Base-by-base conservation (phyloP, 1,284 basidiomycete species). In the Rhodofomes roseus region DNA sequence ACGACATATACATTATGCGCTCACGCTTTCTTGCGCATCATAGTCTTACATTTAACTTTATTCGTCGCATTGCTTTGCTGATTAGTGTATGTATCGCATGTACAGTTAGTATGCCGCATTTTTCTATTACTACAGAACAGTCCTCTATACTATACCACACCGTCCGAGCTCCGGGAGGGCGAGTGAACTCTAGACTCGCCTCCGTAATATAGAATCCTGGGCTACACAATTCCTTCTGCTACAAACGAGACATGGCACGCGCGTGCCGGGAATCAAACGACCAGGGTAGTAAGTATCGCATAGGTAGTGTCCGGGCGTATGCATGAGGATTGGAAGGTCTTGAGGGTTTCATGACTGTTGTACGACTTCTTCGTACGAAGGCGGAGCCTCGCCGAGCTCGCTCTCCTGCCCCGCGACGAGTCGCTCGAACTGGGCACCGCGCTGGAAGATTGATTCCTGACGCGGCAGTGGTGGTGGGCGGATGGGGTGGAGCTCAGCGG, bases 381-480 rank as follows among this genome's bases (percentile, higher is more conserved):
- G 88, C 0, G 88, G 87, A 36, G 79, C 76, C 65, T 90, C 87
- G 25, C 88, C 89, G 22, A 75, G 75, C 66, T 85, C 81, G 40
- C 79, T 83, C 71, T 85, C 82, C 67, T 84, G 80, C 6, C 88
- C 89, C 22, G 81, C 78, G 36, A 90, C 77, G 14, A 90, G 75
- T 37, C 84, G 76, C 64, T 83, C 82, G 61, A 85, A 89, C 63
- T 82, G 77, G 56, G 73, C 71, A 62, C 76, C 83, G 36, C 70
- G 75, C 57, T 72, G 70, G 36, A 77, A 71, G 25, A 79, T 64
- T 34, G 76, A 74, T 60, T 75, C 71, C 23, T 70, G 41, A 20
- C 66, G 66, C 40, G 65, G 65, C 37, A 63, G 63, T 20, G 60
- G 61, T 22, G 65, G 65, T 20, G 65, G 63, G 54, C 39, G 53